Base-by-base conservation (phyloP, 2,329 filamentous ascomycete species). In the Drechslerella stenobrocha region DNA sequence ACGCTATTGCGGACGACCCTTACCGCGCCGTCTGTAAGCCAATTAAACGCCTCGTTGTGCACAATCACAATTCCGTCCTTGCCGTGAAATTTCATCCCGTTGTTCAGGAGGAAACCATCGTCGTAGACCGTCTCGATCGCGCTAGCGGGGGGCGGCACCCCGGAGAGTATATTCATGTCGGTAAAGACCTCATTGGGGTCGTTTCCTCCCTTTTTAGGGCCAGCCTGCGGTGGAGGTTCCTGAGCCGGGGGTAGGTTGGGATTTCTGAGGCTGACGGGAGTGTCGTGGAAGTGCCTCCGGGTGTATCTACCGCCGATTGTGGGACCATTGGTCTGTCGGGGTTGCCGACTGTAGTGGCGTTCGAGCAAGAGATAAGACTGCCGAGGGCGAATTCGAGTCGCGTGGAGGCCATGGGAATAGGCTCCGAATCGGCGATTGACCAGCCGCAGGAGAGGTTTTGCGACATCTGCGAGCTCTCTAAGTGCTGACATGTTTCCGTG, bases 81-180 rank as follows among this genome's bases (percentile, higher is more conserved):
- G 45, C 83, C 84, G 1, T 79, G 78, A 26, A 95, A 84, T 53
- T 83, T 85, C 32, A 88, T 79, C 8, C 91, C 90, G 73, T 86
- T 95, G 77, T 93, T 88, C 45, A 98, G 80, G 70, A 87, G 84
- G 76, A 98, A 98, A 1, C 93, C 93, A 73, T 92, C 86, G 65
- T 82, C 79, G 64, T 88, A 84, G 77, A 89, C 95, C 3, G 87
- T 85, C 73, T 96, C 90, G 45, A 98, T 84, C 1, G 85, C 85
- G 0, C 90, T 96, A 0, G 90, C 85, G 0, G 92, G 93, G 2
- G 83, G 80, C 0, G 90, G 87, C 0, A 85, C 84, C 71, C 84
- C 85, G 37, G 84, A 86, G 2, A 97, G 81, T 4, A 98, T 86
- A 75, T 98, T 86, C 70, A 97, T 81, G 11, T 82, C 81, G 40